Percentiles rank a stretch among this genome's conserved stretches.
Conservation (phyloP, 768 basidiomycete species). For the Lentinula raphanica region DNA sequence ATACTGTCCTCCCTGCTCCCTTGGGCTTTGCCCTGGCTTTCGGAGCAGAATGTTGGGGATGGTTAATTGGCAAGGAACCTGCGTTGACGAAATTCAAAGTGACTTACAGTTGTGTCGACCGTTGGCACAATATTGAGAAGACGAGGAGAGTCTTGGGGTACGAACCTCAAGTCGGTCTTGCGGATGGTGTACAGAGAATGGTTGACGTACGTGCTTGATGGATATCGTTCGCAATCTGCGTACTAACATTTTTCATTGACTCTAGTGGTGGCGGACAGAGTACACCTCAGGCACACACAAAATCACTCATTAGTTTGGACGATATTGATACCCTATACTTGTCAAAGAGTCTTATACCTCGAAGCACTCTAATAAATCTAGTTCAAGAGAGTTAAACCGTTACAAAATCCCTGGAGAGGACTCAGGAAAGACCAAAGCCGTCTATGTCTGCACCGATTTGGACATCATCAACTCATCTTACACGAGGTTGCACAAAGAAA, state of each 20-base stretch:
- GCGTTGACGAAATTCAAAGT: slow-evolving; percentile 86
- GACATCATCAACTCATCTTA: no score
- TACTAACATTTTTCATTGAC: not conserved
- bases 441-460: no score
- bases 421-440: no score
- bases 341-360: not conserved
- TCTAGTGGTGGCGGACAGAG: slow-evolving; percentile 45
- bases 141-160: slow-evolving; percentile 88
- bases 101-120: slow-evolving; percentile 66
- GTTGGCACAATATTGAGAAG: slow-evolving; percentile 95
- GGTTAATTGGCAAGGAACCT: slow-evolving; percentile 72
- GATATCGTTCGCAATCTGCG: not conserved
- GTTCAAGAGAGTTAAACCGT: no score
- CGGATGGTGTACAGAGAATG: slow-evolving; percentile 79
- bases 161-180: slow-evolving; percentile 82
- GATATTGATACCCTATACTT: slow-evolving; percentile 1
- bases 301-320: slow-evolving; percentile 23
- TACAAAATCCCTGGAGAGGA: no score
- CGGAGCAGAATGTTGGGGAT: slow-evolving; percentile 67
- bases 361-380: not conserved
- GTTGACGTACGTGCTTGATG: slow-evolving; percentile 60
- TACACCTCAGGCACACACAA: slow-evolving; percentile 34
- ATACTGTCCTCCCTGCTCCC: slow-evolving; percentile 49
- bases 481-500: no score
- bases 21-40: slow-evolving; percentile 71